These are phyloP conservation scores for Haberlea rhodopensis DNA, from an alignment of 257 asterid species.

Conservation along the genomic window DNA sequence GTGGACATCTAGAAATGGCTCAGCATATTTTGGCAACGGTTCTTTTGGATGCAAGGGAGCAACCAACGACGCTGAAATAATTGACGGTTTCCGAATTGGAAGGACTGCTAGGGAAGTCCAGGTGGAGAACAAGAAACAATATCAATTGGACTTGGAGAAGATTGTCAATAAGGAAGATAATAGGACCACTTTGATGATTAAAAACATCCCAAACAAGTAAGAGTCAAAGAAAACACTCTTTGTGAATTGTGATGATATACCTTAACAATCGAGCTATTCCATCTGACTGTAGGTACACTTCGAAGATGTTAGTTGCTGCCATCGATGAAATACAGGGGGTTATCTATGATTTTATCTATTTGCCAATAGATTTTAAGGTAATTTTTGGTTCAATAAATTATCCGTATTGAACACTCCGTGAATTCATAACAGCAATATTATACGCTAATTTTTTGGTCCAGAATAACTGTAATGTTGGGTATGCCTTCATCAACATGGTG, in stretches of 20 bases:
- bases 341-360: constrained; percentile 84
- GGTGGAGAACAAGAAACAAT: constrained; percentile 68
- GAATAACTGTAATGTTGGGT: constrained; percentile 98
- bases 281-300: constrained; percentile 66
- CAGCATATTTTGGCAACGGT: constrained; percentile 60
- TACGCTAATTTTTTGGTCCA: constrained; percentile 34
- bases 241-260: constrained; percentile 6
- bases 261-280: constrained; percentile 17
- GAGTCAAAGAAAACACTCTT: constrained; percentile 29
- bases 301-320: constrained; percentile 86
- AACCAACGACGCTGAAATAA: constrained; percentile 42
- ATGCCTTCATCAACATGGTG: constrained; percentile 93
- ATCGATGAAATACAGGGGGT: constrained; percentile 89
- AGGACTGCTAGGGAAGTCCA: constrained; percentile 62
- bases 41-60: constrained; percentile 62
- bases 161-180: constrained; percentile 70
- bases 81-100: constrained; percentile 69
- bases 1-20: constrained; percentile 61
- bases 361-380: constrained; percentile 98
- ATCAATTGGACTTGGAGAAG: constrained; percentile 84
- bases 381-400: constrained; percentile 1
- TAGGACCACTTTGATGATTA: constrained; percentile 92
- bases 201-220: constrained; percentile 96
- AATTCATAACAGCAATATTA: constrained; percentile 7
- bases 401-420: constrained; percentile 14